phyloP scores from a whole-genome alignment of 2,329 filamentous ascomycete species.

The Fusarium ambrosium region DNA sequence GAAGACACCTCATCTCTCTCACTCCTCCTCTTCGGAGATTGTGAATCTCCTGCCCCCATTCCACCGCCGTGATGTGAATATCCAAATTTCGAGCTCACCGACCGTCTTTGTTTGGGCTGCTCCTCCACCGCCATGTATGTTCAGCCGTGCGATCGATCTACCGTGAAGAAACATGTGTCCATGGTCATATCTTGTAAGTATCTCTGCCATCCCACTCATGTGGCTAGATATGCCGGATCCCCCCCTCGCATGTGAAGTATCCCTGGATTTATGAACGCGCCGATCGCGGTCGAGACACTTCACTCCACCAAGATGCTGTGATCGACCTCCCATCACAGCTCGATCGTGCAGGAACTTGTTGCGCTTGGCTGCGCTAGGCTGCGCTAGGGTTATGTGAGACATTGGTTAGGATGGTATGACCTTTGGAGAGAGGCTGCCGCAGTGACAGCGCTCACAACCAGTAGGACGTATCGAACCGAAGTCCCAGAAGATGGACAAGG shows the following conservation, averaged over 20 bases:
- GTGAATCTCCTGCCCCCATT: conserved; percentile 62
- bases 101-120: conserved; percentile 59
- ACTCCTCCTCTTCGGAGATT: conserved; percentile 63
- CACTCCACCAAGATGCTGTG: conserved; percentile 56
- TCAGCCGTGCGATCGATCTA: conserved; percentile 61
- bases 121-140: conserved; percentile 63
- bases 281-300: conserved; percentile 57
- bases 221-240: not conserved
- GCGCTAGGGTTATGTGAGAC: conserved; percentile 51
- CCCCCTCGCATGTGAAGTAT: conserved; percentile 4
- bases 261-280: conserved; percentile 42
- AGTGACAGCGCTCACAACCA: conserved; percentile 49
- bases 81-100: conserved; percentile 61
- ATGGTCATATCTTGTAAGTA: conserved; percentile 28
- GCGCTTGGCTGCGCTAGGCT: conserved; percentile 59
- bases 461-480: conserved; percentile 50
- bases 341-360: conserved; percentile 60
- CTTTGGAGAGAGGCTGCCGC: conserved; percentile 50
- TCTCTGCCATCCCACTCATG: conserved; percentile 8
- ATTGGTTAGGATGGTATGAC: conserved; percentile 41
- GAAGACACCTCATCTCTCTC: conserved; percentile 67
- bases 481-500: conserved; percentile 23
- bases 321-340: conserved; percentile 54
- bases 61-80: conserved; percentile 61
- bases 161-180: conserved; percentile 63